Evolutionary conservation across 768 basidiomycete genomes (phyloP).

Genomic region (Psilocybe sp.): DNA sequence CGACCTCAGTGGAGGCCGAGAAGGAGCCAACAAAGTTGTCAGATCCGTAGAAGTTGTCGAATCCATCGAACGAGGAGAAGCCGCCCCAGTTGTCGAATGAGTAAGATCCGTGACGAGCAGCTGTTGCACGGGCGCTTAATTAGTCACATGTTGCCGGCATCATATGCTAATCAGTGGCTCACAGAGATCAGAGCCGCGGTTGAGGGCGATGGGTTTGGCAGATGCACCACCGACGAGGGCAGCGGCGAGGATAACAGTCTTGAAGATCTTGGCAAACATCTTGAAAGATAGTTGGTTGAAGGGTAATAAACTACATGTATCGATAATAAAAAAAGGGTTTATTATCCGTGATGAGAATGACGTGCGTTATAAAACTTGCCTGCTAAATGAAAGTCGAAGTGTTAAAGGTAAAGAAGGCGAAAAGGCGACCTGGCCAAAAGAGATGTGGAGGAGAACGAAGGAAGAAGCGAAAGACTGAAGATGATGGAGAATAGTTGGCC

Average conservation of each 20-base stretch:
- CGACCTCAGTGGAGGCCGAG: conserved; percentile 22
- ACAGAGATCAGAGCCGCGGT: conserved; percentile 6
- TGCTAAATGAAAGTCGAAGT: conserved; percentile 21
- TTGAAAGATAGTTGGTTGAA: conserved; percentile 14
- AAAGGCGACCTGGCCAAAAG: conserved; percentile 30
- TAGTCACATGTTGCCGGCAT: not conserved
- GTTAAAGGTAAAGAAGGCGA: conserved; percentile 12
- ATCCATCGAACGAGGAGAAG: conserved; percentile 30
- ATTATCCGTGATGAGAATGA: conserved; percentile 1
- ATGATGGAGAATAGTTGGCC: conserved; percentile 9
- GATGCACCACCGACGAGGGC: conserved; percentile 14
- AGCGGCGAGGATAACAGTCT: conserved; percentile 13
- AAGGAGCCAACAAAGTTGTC: conserved; percentile 39
- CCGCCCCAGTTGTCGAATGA: conserved; percentile 38
- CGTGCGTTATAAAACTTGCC: conserved; percentile 10
- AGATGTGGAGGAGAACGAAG: conserved; percentile 24
- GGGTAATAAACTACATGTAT: conserved; percentile 10
- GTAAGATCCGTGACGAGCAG: conserved; percentile 8
- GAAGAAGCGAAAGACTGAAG: conserved; percentile 15
- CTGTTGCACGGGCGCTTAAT: conserved; percentile 1
- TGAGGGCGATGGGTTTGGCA: conserved; percentile 12
- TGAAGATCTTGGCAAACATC: conserved; percentile 19
- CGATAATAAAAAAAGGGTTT: conserved; percentile 9
- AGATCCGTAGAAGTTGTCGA: conserved; percentile 47
- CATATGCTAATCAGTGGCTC: not conserved